Conservation (phyloP, 2,329 filamentous ascomycete species). For the Nannizziopsis barbatae region DNA sequence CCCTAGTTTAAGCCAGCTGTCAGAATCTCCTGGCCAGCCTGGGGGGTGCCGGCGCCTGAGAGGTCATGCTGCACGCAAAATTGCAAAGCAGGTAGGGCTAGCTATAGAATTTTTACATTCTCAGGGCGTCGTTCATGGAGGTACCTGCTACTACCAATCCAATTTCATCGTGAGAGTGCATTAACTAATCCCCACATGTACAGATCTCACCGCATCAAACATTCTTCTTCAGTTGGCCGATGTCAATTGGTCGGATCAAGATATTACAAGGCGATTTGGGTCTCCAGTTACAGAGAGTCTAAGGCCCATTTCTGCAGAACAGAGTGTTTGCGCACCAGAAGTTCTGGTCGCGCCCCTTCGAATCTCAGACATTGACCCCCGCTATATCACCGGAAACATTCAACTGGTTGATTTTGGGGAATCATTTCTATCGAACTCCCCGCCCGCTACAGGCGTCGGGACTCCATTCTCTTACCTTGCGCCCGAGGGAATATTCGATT, state of each 20-base stretch:
- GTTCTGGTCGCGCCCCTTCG: too few relatives aligned
- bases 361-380: background rate
- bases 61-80: background rate
- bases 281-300: background rate
- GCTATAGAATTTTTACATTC: conserved; percentile 10
- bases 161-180: background rate
- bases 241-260: conserved; percentile 1
- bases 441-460: conserved; percentile 17
- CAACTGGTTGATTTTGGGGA: conserved; percentile 19
- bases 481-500: conserved; percentile 22
- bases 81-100: background rate
- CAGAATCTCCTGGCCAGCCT: background rate
- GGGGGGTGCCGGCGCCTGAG: background rate
- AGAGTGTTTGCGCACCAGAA: background rate
- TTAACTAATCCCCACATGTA: background rate
- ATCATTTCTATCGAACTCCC: conserved; percentile 14
- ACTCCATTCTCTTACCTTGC: conserved; percentile 24
- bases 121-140: conserved; percentile 11
- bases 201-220: conserved; percentile 8
- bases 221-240: conserved; percentile 2
- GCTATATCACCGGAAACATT: conserved; percentile 4
- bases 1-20: conserved; percentile 6
- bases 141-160: too few relatives aligned
- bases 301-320: background rate
- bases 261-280: background rate